Evolutionary conservation across 805 yeast genomes (phyloP).

Genomic region (Pichia rugopelliculosa): DNA sequence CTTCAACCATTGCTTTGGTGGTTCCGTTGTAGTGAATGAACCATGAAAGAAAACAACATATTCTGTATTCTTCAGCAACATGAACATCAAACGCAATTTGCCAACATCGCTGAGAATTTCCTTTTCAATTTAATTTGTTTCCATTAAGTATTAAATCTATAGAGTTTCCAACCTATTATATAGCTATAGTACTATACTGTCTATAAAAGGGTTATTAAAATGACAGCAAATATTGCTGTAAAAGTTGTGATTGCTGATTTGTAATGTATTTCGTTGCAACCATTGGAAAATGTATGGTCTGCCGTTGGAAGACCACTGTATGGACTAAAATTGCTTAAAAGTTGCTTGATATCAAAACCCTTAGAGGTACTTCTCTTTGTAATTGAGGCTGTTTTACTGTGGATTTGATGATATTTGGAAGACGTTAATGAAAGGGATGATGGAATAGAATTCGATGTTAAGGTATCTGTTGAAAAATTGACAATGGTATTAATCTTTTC

Average conservation of each 20-base stretch:
- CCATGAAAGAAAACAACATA: neutral
- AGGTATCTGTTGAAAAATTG: too few relatives aligned
- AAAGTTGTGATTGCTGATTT: neutral
- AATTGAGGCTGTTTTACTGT: neutral
- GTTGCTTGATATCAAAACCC: neutral
- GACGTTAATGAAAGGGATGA: too few relatives aligned
- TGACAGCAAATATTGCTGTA: neutral
- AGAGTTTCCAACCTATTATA: too few relatives aligned
- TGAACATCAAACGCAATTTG: neutral
- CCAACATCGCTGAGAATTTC: neutral
- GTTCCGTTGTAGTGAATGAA: neutral
- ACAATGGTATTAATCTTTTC: neutral
- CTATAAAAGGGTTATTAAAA: neutral
- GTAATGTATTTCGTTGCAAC: neutral
- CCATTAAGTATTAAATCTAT: too few relatives aligned
- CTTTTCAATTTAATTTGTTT: neutral
- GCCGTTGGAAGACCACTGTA: constrained; percentile 20
- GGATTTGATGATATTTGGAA: neutral
- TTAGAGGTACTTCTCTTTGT: too few relatives aligned
- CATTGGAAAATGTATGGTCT: constrained; percentile 18
- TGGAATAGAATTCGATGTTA: too few relatives aligned
- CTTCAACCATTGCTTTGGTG: constrained; percentile 33
- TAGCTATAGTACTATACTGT: neutral
- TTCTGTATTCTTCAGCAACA: neutral
- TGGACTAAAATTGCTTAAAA: constrained; percentile 14